Evolutionary conservation across 495 filamentous ascomycete genomes (phyloP), one percentile per base, ranked within the genome.

Genomic region (Bryoglossum gracile): DNA sequence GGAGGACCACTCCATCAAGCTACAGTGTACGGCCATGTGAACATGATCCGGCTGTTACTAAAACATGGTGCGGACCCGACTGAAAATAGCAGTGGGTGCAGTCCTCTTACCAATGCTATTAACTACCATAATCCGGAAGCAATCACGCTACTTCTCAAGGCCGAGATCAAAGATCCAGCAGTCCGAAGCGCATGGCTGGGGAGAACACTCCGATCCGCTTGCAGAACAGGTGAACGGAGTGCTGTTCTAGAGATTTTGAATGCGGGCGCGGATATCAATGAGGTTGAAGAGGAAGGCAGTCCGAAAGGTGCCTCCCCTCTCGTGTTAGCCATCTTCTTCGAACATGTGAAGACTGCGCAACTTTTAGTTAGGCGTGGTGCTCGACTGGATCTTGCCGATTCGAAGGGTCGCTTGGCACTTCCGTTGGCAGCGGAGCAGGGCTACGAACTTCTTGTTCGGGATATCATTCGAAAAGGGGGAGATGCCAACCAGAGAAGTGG

Each of bases 251-350:
- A 50, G 30, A 37, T 66, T 5, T 48, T 65, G n/a, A 13, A 45
- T 23, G 56, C 60, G 19, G 64, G 64, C 8, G 62, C 48, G 4
- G 52, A 65, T 35, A 44, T 63, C 23, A 61, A 65, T 46, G 62
- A 56, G 0, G 35, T 43, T 32, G 49, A 56, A 9, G 38, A 56
- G 37, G 54, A 49, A 5, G 62, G 61, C 8, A 18, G 43, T 16
- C 48, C 53, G 2, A 54, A 62, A 19, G 60, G 62, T 3, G 64
- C 55, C 16, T 60, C 59, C 5, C 53, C 62, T 6, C 39, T 66
- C 3, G 53, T 65, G 45, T 46, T 55, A 23, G 45, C 52, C 21
- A 50, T 55, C 24, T 22, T 54, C 5, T 35, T 21, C 16, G 45
- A 21, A 0, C 4, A 49, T 3, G 43, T 43, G 2, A 54, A 55